Conservation (phyloP, 345 rosid species). For the Gossypium longicalyx region DNA sequence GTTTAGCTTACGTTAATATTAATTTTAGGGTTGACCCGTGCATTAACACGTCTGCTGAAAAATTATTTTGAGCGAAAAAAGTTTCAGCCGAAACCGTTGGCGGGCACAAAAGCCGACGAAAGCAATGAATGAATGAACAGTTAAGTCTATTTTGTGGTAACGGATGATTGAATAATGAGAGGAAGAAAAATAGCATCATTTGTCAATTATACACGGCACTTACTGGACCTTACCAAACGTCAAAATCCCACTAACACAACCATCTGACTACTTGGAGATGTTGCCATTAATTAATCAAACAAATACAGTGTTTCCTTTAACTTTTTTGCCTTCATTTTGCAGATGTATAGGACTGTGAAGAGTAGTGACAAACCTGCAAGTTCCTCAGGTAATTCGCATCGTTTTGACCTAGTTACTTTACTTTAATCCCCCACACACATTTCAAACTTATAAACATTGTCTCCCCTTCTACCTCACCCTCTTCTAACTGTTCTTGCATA, state of each 20-base stretch:
- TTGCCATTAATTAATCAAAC: background rate
- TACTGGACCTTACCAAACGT: conserved; percentile 52
- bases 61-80: no score
- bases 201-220: conserved; percentile 55
- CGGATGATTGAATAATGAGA: background rate
- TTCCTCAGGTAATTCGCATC: conserved; percentile 37
- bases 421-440: background rate
- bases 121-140: conserved; percentile 27
- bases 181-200: conserved; percentile 45
- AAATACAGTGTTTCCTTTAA: background rate
- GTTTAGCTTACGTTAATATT: no score
- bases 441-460: background rate
- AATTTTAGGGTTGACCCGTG: no score
- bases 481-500: background rate
- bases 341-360: conserved; percentile 66
- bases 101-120: conserved; percentile 42
- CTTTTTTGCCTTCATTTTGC: conserved; percentile 3
- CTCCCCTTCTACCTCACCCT: no score
- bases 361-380: conserved; percentile 50
- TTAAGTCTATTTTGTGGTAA: conserved; percentile 18
- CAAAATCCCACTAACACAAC: conserved; percentile 27
- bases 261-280: conserved; percentile 24
- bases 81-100: background rate
- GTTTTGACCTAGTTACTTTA: background rate
- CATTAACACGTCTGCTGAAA: no score